Evolutionary conservation across 2,329 filamentous ascomycete species (phyloP).

Genomic region (Daldinia sp.): DNA sequence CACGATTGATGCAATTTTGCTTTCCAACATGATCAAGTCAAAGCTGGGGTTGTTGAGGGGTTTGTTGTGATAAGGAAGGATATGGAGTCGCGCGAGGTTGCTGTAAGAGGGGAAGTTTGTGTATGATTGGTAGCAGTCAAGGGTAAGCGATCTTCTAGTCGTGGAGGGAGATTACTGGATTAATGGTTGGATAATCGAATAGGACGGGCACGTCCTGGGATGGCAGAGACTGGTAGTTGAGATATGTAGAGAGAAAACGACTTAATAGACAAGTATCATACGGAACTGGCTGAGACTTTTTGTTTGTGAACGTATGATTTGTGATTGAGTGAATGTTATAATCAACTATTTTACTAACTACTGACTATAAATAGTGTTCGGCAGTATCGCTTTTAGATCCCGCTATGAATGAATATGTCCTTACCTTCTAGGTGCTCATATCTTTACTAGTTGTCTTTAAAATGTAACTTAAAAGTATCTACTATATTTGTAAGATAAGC

Average conservation of each 20-base stretch:
- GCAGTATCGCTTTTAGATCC: not conserved
- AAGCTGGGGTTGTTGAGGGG: constrained; percentile 16
- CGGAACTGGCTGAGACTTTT: not conserved
- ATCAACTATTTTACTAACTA: not conserved
- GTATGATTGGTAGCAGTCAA: constrained; percentile 11
- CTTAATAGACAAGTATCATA: constrained; percentile 32
- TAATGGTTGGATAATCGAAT: constrained; percentile 24
- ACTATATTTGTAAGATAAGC: not conserved
- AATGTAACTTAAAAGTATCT: too few relatives aligned
- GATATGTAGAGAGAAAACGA: constrained; percentile 18
- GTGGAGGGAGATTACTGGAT: constrained; percentile 7
- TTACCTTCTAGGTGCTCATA: too few relatives aligned
- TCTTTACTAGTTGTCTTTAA: too few relatives aligned
- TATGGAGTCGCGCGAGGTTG: constrained; percentile 9
- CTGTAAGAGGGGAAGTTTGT: constrained; percentile 1
- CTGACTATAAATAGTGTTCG: too few relatives aligned
- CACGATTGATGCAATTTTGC: constrained; percentile 19
- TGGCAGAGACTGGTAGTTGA: constrained; percentile 15
- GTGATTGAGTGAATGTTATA: not conserved
- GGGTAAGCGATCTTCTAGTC: constrained; percentile 2
- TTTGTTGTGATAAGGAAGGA: constrained; percentile 3
- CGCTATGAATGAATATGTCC: not conserved
- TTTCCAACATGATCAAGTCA: constrained; percentile 18
- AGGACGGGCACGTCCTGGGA: constrained; percentile 16
- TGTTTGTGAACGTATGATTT: not conserved